Evolutionary conservation across 305 asterid species (phyloP).

Genomic region (Lippia alba): DNA sequence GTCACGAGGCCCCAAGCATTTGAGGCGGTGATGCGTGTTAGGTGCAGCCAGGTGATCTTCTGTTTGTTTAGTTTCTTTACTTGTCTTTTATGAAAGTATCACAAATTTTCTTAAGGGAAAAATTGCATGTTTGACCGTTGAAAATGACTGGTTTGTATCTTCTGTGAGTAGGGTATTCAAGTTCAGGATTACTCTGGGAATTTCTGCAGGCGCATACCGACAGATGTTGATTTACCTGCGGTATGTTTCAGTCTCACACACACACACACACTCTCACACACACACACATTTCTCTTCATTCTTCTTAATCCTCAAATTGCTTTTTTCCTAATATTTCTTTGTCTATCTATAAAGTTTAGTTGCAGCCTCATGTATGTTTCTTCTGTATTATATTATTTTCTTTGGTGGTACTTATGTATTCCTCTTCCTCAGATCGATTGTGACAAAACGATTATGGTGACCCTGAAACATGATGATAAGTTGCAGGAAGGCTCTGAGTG

Average conservation of each 20-base stretch:
- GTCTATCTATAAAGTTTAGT: not conserved
- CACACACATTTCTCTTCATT: not conserved
- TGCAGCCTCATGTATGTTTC: conserved; percentile 23
- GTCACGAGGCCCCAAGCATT: conserved; percentile 97
- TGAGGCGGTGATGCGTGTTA: conserved; percentile 99
- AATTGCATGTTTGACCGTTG: conserved; percentile 19
- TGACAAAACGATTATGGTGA: conserved; percentile 92
- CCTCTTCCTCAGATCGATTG: conserved; percentile 73
- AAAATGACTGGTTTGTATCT: conserved; percentile 14
- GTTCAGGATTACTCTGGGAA: conserved; percentile 95
- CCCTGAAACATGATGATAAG: conserved; percentile 89
- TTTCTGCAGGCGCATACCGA: conserved; percentile 90
- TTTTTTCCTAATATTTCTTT: conserved; percentile 6
- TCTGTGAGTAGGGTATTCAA: conserved; percentile 82
- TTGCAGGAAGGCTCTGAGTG: conserved; percentile 90
- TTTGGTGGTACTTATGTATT: conserved; percentile 28
- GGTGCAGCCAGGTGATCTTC: conserved; percentile 93
- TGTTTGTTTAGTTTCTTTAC: conserved; percentile 27
- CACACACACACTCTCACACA: conserved; percentile 2
- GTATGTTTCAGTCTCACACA: conserved; percentile 51
- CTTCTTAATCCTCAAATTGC: conserved; percentile 11
- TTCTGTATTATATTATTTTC: conserved; percentile 6
- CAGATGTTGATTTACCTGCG: conserved; percentile 96
- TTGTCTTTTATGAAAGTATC: conserved; percentile 24
- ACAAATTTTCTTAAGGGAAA: conserved; percentile 24